Evolutionary conservation across 2,329 filamentous ascomycete genomes (phyloP).

Genomic region (Trichoderma afroharzianum): DNA sequence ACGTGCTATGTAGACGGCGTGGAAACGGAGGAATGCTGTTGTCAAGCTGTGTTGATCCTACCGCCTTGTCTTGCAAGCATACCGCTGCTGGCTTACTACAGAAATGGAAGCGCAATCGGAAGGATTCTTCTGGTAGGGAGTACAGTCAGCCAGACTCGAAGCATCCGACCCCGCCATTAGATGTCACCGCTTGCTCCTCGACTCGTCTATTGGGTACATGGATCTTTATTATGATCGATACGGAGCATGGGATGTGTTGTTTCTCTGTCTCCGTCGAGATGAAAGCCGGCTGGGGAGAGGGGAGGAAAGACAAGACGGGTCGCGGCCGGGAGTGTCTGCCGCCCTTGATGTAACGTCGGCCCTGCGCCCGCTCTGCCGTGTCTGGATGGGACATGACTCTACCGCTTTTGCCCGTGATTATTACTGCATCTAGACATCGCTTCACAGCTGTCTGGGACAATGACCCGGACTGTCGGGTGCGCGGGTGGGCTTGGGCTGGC

Average conservation of each 20-base stretch:
- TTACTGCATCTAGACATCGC: background rate
- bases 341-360: slow-evolving; percentile 3
- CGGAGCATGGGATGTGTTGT: background rate
- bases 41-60: background rate
- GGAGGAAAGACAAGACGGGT: background rate
- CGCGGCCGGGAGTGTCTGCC: background rate
- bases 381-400: background rate
- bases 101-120: background rate
- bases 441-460: background rate
- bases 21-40: background rate
- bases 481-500: background rate
- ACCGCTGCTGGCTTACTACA: background rate
- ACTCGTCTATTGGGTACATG: background rate
- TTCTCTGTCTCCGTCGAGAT: background rate
- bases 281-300: background rate
- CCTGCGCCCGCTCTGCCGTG: background rate
- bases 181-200: background rate
- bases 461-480: background rate
- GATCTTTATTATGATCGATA: background rate
- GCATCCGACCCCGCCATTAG: background rate
- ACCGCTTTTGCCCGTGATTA: background rate
- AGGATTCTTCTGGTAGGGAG: background rate
- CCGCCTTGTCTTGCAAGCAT: background rate
- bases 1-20: background rate
- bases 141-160: background rate